Base-by-base conservation (phyloP, 768 basidiomycete genomes). In the Pleurotus citrinopileatus region DNA sequence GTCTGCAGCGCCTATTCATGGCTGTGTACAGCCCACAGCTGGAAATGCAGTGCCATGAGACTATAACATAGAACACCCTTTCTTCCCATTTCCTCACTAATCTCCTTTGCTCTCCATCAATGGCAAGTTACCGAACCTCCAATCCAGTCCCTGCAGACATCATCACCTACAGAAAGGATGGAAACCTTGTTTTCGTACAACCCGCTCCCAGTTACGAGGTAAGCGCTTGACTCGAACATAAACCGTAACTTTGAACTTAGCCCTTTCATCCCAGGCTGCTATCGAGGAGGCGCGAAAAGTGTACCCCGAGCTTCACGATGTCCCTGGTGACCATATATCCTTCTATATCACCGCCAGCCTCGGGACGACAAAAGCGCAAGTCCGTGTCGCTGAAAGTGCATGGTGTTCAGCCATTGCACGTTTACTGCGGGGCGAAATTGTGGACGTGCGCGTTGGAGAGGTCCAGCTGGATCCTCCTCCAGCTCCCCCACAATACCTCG, bases 311-410 rank as follows among this genome's bases (percentile, higher is more conserved):
- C 75, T 84, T 23, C 61, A 58, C 5, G 53, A 62, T 5, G 55
- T 77, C 5, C 60, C 70, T 0, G 69, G 75, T 26, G 65, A 74
- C 1, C 70, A 73, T 1, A 74, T 85, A 4, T 66, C 71, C 3
- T 79, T 85, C 57, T 71, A 68, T 26, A 61, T 79, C 13, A 63
- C 59, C 20, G 69, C 71, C 3, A 59, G 67, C 1, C 61, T 72
- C 25, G 65, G 69, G 8, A 66, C 68, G 0, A 57, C 68, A 4
- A 57, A 59, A 44, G 54, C 63, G 54, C 66, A 61, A 22, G 79
- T 79, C 34, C 73, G 73, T 52, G 85, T 82, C 60, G 84, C 73
- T 34, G 78, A 68, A 40, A 73, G 65, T 29, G 83, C 74, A 29
- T 85, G 83, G 83, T 56, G 67, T 4, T 67, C 66, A 2, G 66